Evolutionary conservation across 345 rosid genomes (phyloP).

Genomic region (Rubroshorea leprosula): DNA sequence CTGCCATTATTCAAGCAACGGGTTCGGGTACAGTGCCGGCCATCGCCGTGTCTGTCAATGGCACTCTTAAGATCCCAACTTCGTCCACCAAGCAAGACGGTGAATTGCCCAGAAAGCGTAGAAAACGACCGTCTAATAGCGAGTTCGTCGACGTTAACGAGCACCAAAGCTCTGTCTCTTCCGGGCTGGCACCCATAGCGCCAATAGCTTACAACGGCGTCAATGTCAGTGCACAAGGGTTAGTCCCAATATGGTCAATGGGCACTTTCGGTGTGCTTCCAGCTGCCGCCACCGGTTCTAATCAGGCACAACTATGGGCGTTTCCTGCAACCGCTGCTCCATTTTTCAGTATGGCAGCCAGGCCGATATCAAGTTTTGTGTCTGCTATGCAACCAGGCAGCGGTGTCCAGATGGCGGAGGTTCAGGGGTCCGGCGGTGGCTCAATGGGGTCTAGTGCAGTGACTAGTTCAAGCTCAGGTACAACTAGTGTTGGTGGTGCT

Average conservation of each 20-base stretch:
- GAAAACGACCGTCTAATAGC: constrained; percentile 42
- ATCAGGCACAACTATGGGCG: constrained; percentile 48
- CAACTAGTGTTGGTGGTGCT: too few relatives aligned
- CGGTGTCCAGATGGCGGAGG: constrained; percentile 15
- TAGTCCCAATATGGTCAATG: constrained; percentile 56
- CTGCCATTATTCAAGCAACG: constrained; percentile 69
- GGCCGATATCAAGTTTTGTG: constrained; percentile 38
- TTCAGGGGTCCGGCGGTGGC: constrained; percentile 5
- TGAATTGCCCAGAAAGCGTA: constrained; percentile 29
- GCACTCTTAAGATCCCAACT: constrained; percentile 59
- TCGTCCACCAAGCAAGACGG: constrained; percentile 30
- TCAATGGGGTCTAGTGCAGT: constrained; percentile 12
- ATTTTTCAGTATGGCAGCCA: constrained; percentile 29
- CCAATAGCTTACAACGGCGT: constrained; percentile 19
- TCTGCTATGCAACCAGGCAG: constrained; percentile 23
- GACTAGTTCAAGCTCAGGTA: constrained; percentile 21
- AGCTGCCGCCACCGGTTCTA: constrained; percentile 24
- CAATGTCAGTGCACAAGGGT: constrained; percentile 26
- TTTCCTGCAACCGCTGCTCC: constrained; percentile 42
- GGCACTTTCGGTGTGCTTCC: constrained; percentile 23
- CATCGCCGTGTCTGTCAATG: constrained; percentile 69
- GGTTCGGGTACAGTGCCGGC: constrained; percentile 77
- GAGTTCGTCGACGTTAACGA: constrained; percentile 41
- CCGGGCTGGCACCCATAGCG: constrained; percentile 55
- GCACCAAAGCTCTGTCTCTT: constrained; percentile 35